Evolutionary conservation across 306 rosid species (phyloP), one percentile per base, ranked within the genome.

Genomic region (Rosa multiflora): DNA sequence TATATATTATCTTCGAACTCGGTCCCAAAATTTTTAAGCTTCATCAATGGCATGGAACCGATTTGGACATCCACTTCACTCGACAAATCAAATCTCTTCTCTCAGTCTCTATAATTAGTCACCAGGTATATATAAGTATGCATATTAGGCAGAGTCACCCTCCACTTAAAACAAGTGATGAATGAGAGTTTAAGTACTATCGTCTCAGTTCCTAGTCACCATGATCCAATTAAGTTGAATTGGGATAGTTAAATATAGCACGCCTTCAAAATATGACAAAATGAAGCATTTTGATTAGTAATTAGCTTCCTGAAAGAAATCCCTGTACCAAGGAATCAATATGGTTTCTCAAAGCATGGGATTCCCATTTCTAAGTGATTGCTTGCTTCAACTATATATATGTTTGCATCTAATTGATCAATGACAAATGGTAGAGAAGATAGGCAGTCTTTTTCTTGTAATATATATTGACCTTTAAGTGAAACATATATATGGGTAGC

Each of bases 151-250:
- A 67, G 62, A 79, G 76, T 82, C 82, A 56, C 70, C 76, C 63
- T 72, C 78, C 71, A 44, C 73, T 72, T 43, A 70, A 51, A 72
- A 68, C 63, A 67, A 68, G 12, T 76, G 61, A 76, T 78, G 51
- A 53, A 51, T 35, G 20, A 63, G 78, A 49, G 90, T 88, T 82
- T 70, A 81, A 66, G 72, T 82, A 77, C 18, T 32, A 5, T 87
- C 80, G 78, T 83, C 71, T 85, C 78, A 14, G 75, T 85, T 79
- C 81, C 79, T 78, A 80, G 85, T 90, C 86, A 88, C 82, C 78
- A 72, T 77, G 81, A 82, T 72, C 90, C 81, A 80, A 88, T 84
- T 29, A 46, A 81, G 51, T 18, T 35, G 70, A 66, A 67, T 67
- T 67, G 80, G 72, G 42, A 20, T n/a, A 75, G 18, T 75, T 59